Base-by-base conservation (phyloP, 164 flowering plant genomes). In the Magnolia changhungtana region DNA sequence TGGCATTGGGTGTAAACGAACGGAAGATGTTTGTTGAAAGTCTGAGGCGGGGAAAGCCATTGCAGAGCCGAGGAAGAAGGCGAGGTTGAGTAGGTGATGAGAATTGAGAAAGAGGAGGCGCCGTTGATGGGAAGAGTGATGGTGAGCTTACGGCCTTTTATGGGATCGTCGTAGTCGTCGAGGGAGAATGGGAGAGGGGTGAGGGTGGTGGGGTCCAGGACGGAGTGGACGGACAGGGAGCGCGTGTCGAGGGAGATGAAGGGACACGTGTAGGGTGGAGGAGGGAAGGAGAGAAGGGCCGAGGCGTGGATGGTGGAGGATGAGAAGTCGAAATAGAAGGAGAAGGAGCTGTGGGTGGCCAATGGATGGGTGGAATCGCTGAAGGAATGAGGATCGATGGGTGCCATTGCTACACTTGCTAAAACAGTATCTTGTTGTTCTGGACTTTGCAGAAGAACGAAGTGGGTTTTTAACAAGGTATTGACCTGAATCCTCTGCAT, bases 1-100 rank as follows among this genome's bases (percentile, higher is more conserved):
- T 94, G 97, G 80, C 98, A 96, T 74, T 96, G 99, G 0, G 99
- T 96, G 86, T 91, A 96, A 49, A 92, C 96, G 75, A 89, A 96
- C 1, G 96, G 98, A 10, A 68, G 73, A 11, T 76, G 77, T 52
- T 90, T 91, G 80, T 83, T 84, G 73, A 85, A 85, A 0, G 99
- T 96, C 70, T 93, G 98, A 0, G 89, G 87, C 1, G 97, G 98
- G 0, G 90, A 81, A 11, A 96, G 90, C 97, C 99, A 96, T 71
- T 96, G 99, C 63, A 96, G 94, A 10, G 99, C 99, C 1, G 97
- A 89, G 23, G 96, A 88, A 8, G 84, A 67, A 4, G 95, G 91
- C 13, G 85, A 73, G 1, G 98, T 89, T 37, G 84, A 24, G 83
- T 78, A 93, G 49, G 79, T 10, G 72, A 96, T 27, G 24, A 91